Conservation (phyloP, 208 protist species). For the Trypanosoma vivax region DNA sequence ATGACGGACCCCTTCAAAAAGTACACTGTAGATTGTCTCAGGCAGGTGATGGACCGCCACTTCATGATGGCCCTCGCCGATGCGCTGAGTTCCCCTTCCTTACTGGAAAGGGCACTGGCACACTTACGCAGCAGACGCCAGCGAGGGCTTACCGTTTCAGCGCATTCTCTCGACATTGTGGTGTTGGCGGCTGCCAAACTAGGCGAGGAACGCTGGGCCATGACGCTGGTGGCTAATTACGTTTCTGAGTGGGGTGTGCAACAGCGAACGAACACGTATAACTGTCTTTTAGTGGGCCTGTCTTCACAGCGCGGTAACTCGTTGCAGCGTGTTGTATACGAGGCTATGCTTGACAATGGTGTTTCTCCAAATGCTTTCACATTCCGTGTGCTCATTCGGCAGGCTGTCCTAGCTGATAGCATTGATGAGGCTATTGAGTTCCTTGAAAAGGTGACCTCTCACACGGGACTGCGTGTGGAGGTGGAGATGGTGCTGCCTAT, state of each 20-base stretch:
- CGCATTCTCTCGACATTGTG: slow-evolving; percentile 68
- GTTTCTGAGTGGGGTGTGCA: slow-evolving; percentile 43
- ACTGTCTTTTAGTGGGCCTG: slow-evolving; percentile 54
- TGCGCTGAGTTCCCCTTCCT: slow-evolving; percentile 22
- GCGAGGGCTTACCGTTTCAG: slow-evolving; percentile 42
- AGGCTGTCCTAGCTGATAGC: slow-evolving; percentile 56
- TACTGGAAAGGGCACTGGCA: slow-evolving; percentile 40
- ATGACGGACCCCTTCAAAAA: slow-evolving; percentile 52
- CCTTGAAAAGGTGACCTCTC: slow-evolving; percentile 48
- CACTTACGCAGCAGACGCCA: slow-evolving; percentile 41
- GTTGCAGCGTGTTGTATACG: slow-evolving; percentile 58
- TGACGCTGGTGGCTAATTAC: slow-evolving; percentile 60
- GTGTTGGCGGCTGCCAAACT: slow-evolving; percentile 53
- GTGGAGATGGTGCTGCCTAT: slow-evolving; percentile 85
- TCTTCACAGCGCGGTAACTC: slow-evolving; percentile 28
- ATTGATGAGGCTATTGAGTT: slow-evolving; percentile 79
- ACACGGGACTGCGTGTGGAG: slow-evolving; percentile 71
- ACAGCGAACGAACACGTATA: slow-evolving; percentile 69
- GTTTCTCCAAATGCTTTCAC: slow-evolving; percentile 66
- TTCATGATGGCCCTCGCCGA: slow-evolving; percentile 67
- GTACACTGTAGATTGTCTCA: slow-evolving; percentile 60
- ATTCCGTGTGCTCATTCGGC: slow-evolving; percentile 77
- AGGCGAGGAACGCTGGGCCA: slow-evolving; percentile 61
- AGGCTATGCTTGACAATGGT: slow-evolving; percentile 45
- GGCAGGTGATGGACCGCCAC: slow-evolving; percentile 75